phyloP scores from a whole-genome alignment of 2,329 filamentous ascomycete genomes.

The Geosmithia morbida region DNA sequence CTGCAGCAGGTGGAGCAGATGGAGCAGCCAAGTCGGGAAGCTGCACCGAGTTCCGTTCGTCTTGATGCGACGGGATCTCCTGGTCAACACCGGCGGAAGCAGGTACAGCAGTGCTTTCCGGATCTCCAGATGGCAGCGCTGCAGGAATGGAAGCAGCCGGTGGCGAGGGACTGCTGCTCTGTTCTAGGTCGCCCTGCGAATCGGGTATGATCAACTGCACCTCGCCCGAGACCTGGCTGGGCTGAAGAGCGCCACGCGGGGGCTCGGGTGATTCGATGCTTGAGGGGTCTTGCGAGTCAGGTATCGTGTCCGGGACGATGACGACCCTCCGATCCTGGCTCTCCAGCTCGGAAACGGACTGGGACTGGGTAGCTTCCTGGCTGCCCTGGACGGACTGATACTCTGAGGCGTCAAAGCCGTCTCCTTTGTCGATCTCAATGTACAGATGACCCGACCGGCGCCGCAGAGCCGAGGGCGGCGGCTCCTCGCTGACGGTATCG shows the following conservation, averaged over 20 bases:
- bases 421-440: conserved; percentile 14
- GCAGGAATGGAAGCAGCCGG: background rate
- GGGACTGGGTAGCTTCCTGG: conserved; percentile 11
- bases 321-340: conserved; percentile 15
- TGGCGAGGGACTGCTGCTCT: background rate
- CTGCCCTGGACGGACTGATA: conserved; percentile 15
- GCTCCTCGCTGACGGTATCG: conserved; percentile 7
- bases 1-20: background rate
- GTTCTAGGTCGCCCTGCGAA: conserved; percentile 4
- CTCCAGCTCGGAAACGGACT: conserved; percentile 19
- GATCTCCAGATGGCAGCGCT: background rate
- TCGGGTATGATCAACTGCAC: conserved; percentile 3
- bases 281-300: conserved; percentile 27
- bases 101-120: background rate
- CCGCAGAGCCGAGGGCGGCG: background rate
- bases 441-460: conserved; percentile 6
- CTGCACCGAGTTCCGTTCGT: background rate
- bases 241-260: conserved; percentile 6
- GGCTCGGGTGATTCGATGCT: conserved; percentile 5
- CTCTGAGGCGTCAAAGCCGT: conserved; percentile 17
- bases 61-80: background rate
- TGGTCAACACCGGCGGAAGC: background rate
- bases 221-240: background rate
- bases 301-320: conserved; percentile 21
- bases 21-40: background rate